phyloP scores from a whole-genome alignment of 2,329 filamentous ascomycete species.

The Xylariaceae sp. region DNA sequence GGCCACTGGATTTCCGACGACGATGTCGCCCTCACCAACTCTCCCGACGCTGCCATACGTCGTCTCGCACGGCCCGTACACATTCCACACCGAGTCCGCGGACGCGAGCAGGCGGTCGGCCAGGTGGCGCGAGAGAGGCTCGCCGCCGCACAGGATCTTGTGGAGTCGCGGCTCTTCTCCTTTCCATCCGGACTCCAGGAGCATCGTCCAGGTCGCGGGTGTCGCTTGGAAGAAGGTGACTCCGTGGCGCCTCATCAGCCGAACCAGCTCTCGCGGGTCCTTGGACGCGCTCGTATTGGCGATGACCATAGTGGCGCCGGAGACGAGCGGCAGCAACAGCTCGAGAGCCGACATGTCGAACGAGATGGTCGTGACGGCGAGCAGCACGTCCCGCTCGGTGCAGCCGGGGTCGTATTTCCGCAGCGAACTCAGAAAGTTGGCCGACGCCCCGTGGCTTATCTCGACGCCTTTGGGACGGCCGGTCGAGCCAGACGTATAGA shows the following conservation, averaged over 20 bases:
- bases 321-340: constrained; percentile 29
- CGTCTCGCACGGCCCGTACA: constrained; percentile 28
- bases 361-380: constrained; percentile 28
- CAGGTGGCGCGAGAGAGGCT: constrained; percentile 23
- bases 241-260: constrained; percentile 29
- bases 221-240: constrained; percentile 34
- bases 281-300: constrained; percentile 25
- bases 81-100: constrained; percentile 25
- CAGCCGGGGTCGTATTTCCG: constrained; percentile 23
- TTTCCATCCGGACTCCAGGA: constrained; percentile 20
- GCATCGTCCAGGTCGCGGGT: constrained; percentile 33
- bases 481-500: constrained; percentile 30
- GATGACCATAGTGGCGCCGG: constrained; percentile 30
- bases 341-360: constrained; percentile 33
- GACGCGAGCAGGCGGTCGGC: constrained; percentile 29
- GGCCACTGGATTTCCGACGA: constrained; percentile 24
- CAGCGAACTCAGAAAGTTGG: constrained; percentile 23
- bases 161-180: constrained; percentile 18
- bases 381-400: constrained; percentile 19
- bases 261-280: constrained; percentile 29
- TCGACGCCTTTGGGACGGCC: constrained; percentile 37
- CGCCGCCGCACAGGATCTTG: constrained; percentile 27
- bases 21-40: constrained; percentile 19
- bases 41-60: constrained; percentile 25
- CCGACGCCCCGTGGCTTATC: constrained; percentile 21